These are phyloP conservation scores for Nannochloropsis gaditana DNA, from an alignment of 108 stramenopile genomes.

Conservation along the genomic window DNA sequence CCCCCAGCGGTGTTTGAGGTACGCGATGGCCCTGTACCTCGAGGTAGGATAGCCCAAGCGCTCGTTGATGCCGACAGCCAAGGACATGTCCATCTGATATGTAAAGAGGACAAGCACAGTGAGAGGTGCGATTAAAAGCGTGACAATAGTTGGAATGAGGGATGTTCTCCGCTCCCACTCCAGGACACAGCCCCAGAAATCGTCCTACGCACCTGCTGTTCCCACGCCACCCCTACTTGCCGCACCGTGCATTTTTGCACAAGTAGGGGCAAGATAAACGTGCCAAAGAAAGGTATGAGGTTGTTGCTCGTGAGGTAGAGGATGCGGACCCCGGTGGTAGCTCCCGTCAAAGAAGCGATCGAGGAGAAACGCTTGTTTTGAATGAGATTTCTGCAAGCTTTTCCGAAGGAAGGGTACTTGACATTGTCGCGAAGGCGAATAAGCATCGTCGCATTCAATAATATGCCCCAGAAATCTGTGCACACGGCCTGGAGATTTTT, in stretches of 20 bases:
- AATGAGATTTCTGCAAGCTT: background rate
- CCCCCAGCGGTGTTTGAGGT: background rate
- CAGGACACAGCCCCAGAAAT: no score
- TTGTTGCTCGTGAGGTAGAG: background rate
- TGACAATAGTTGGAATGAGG: no score
- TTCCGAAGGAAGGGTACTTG: background rate
- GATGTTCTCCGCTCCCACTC: no score
- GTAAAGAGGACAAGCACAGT: no score
- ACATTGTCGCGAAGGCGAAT: background rate
- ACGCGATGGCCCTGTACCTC: background rate
- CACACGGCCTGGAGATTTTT: background rate
- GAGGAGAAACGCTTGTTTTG: background rate
- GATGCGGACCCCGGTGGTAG: background rate
- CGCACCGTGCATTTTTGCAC: background rate
- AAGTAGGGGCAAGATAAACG: background rate
- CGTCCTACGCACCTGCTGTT: background rate
- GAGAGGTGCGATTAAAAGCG: no score
- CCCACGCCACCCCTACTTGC: background rate
- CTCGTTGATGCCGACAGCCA: background rate
- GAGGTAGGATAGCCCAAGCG: background rate
- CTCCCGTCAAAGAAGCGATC: background rate
- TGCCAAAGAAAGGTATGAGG: background rate
- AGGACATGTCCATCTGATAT: constrained; percentile 17
- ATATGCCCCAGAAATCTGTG: background rate
- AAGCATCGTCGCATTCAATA: background rate